A percentile compares a stretch with the other conserved stretches of the same genome.
These are phyloP conservation scores for Fusarium sp. DNA, from an alignment of 2,329 filamentous ascomycete genomes.

Conservation along the genomic window DNA sequence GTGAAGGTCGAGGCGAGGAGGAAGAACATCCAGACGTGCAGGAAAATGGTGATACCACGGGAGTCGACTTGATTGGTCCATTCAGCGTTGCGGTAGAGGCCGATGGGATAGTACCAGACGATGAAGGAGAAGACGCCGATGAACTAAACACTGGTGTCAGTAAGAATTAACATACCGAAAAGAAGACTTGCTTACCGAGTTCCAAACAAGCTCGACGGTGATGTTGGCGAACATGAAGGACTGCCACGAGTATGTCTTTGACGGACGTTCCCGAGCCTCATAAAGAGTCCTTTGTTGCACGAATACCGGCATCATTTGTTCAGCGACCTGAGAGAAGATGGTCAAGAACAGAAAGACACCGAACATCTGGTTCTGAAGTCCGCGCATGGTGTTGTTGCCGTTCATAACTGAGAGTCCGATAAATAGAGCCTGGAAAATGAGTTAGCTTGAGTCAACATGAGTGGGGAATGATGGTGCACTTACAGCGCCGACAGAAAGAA, in stretches of 20 bases:
- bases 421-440: conserved; percentile 58
- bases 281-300: conserved; percentile 75
- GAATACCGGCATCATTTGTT: conserved; percentile 77
- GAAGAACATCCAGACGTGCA: conserved; percentile 71
- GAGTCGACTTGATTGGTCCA: conserved; percentile 57
- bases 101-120: conserved; percentile 75
- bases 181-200: conserved; percentile 61
- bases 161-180: too few species aligned
- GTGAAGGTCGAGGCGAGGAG: conserved; percentile 74
- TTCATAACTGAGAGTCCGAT: conserved; percentile 77
- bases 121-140: conserved; percentile 66
- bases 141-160: conserved; percentile 1
- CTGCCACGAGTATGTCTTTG: conserved; percentile 75
- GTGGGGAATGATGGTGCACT: conserved; percentile 36
- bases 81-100: conserved; percentile 68
- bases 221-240: conserved; percentile 72
- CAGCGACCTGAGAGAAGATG: conserved; percentile 72
- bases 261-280: conserved; percentile 74
- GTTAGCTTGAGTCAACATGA: accelerated
- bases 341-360: conserved; percentile 76
- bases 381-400: conserved; percentile 67
- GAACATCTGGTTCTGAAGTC: conserved; percentile 78
- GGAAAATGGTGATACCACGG: conserved; percentile 71
- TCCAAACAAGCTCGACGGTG: conserved; percentile 74
- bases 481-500: conserved; percentile 26